Conservation (phyloP, 2,329 filamentous ascomycete genomes). For the Xylariomycetidae sp. region DNA sequence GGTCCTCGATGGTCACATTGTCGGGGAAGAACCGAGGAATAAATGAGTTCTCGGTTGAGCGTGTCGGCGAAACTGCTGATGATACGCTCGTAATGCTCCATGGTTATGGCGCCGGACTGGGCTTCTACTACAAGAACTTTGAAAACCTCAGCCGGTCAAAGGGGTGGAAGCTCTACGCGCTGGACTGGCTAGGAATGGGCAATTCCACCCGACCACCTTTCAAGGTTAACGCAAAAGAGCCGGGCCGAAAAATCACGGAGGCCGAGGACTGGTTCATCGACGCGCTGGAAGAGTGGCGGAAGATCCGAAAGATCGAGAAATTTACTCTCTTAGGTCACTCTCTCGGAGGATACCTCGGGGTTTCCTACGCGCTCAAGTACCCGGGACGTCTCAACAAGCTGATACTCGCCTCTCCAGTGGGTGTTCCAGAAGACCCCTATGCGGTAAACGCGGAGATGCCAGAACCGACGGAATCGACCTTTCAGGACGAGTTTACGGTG, state of each 20-base stretch:
- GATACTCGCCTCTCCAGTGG: conserved; percentile 89
- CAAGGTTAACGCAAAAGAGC: conserved; percentile 76
- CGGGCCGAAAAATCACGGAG: conserved; percentile 74
- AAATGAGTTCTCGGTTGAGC: conserved; percentile 90
- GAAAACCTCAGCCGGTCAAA: conserved; percentile 73
- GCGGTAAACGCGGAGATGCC: conserved; percentile 78
- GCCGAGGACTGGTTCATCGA: conserved; percentile 96
- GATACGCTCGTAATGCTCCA: conserved; percentile 94
- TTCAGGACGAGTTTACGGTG: conserved; percentile 75
- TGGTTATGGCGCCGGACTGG: conserved; percentile 91
- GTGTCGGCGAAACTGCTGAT: conserved; percentile 71
- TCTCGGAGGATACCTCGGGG: conserved; percentile 88
- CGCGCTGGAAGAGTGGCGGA: conserved; percentile 91
- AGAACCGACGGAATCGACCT: conserved; percentile 66
- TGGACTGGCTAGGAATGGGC: conserved; percentile 96
- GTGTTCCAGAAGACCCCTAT: conserved; percentile 90
- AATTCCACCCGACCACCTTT: conserved; percentile 81
- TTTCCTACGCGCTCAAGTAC: conserved; percentile 94
- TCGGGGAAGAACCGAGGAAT: conserved; percentile 81
- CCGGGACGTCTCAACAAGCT: conserved; percentile 92
- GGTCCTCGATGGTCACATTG: conserved; percentile 76
- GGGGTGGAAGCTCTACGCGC: conserved; percentile 85
- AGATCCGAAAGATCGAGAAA: conserved; percentile 80
- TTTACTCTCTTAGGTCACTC: conserved; percentile 94
- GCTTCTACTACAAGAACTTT: conserved; percentile 98